Base-by-base conservation (phyloP, 1,284 basidiomycete species). In the Ganoderma boninense region DNA sequence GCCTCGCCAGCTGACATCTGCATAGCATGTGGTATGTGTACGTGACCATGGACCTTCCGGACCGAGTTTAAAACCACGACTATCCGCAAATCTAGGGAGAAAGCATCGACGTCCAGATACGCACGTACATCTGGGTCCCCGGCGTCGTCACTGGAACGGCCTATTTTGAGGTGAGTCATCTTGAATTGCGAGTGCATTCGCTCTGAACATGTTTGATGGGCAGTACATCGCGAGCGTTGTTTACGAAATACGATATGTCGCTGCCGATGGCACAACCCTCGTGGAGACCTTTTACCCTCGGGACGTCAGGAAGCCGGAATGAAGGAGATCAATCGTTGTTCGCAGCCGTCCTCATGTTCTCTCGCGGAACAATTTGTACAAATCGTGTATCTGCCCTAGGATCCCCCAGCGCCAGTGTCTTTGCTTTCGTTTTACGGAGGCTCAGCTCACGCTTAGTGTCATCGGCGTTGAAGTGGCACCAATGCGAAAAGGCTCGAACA, bases 171-270 rank as follows among this genome's bases (percentile, higher is more conserved):
- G 54, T 56, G 29, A 32, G 54, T 56, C 16, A 26, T 13, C 6
- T 6, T 18, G 6, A 29, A 56, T 16, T 2, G 54, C 54, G 54
- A 8, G 7, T 18, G 16, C 26, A 16, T 14, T 56, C 14, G n/a
- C 54, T 29, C 54, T 56, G 14, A 56, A 23, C 8, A 4, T 42
- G 16, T 32, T 3, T 13, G 42, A 14, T 10, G 10, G 14, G 26
- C 46, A 71, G 67, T 54, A 54, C 23, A 64, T 62, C 54, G 40
- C 26, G 32, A 54, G 65, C 16, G 35, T 64, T 11, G 63, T 67
- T 11, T 70, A 70, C 43, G 64, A 70, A 16, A 67, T 75, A 32
- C 64, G 71, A 35, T 64, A 54, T 46, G 32, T 40, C 26, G 49
- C 49, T 18, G 62, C 49, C 14, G 60, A 61, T 23, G 60, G 60